phyloP scores from a whole-genome alignment of 768 basidiomycete species.

The Tylopilus plumbeoviolaceoides region DNA sequence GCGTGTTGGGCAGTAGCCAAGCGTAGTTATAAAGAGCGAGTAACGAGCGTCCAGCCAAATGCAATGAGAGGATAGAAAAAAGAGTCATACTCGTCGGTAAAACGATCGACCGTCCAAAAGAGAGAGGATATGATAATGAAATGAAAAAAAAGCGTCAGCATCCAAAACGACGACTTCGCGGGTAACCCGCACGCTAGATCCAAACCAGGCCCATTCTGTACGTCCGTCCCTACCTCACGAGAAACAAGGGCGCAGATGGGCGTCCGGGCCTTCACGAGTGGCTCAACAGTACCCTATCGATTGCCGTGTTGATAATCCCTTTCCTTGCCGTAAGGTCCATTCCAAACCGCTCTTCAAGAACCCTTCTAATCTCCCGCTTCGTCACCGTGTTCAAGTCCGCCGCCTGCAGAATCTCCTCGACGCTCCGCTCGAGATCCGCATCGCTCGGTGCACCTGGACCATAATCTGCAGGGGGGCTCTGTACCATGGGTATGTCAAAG shows the following conservation, averaged over 20 bases:
- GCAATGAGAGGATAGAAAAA: neutral
- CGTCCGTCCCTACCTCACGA: constrained; percentile 6
- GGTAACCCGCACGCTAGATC: constrained; percentile 21
- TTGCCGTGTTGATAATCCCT: constrained; percentile 69
- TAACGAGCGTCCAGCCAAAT: constrained; percentile 12
- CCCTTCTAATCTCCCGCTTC: constrained; percentile 87
- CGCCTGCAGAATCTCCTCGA: constrained; percentile 65
- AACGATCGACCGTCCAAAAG: constrained; percentile 6
- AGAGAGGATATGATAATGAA: neutral
- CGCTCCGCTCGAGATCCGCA: constrained; percentile 67
- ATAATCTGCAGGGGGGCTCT: constrained; percentile 45
- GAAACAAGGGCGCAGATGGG: neutral
- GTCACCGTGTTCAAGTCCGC: constrained; percentile 90
- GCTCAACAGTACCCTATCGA: constrained; percentile 64
- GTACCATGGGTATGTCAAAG: constrained; percentile 57
- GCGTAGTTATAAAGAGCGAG: constrained; percentile 1
- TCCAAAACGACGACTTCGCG: constrained; percentile 3
- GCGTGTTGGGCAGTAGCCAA: neutral
- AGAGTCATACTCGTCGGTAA: neutral
- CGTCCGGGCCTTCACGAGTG: constrained; percentile 30
- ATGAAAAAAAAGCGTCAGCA: constrained; percentile 1
- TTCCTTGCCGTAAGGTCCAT: constrained; percentile 73
- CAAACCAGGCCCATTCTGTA: constrained; percentile 15
- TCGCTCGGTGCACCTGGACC: constrained; percentile 53
- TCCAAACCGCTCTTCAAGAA: constrained; percentile 80